Base-by-base conservation (phyloP, 1,284 basidiomycete genomes). In the Marasmius fiardii region DNA sequence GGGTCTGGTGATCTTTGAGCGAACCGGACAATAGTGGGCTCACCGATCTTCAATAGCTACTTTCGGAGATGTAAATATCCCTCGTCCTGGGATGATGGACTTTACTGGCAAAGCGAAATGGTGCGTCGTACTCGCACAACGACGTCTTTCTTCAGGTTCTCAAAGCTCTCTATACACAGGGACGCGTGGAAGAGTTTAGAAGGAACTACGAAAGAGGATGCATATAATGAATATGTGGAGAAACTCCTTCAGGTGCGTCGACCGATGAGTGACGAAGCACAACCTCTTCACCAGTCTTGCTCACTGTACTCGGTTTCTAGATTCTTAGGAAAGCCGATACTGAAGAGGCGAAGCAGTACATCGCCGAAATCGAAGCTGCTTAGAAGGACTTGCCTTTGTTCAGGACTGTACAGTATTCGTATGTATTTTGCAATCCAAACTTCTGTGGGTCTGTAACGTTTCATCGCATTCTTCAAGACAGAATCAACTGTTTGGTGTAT, bases 31-130 rank as follows among this genome's bases (percentile, higher is more conserved):
- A 20, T 34, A 14, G 2, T 18, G 48, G 35, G 47, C 34, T 58
- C 20, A 34, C 11, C 26, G 14, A 20, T 51, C n/a, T 54, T 21
- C n/a, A n/a, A n/a, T 65, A 91, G 93, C 83, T 44, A 93, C 81
- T 37, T 68, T 86, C 53, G 94, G 95, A 48, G 85, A 93, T 70
- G 80, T 83, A 56, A 84, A 79, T 67, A 85, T 73, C 53, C 0
- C 72, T 2, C 75, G 82, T 23, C 92, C 92, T 16, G 89, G 90
- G 24, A 52, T 92, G 72, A 65, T 93, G 34, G 88, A 93, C 67
- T 92, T 93, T 67, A 72, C 74, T n/a, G 92, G 86, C 61, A 91
- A 88, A 73, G 86, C 84, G 54, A 94, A 93, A 74, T 93, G 92
- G 92, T 92, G 59, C 64, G 78, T 67, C 31, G 37, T 59, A 55